Conservation (phyloP, 129 eudicot genomes). For the Centrapalus pauciflorus region DNA sequence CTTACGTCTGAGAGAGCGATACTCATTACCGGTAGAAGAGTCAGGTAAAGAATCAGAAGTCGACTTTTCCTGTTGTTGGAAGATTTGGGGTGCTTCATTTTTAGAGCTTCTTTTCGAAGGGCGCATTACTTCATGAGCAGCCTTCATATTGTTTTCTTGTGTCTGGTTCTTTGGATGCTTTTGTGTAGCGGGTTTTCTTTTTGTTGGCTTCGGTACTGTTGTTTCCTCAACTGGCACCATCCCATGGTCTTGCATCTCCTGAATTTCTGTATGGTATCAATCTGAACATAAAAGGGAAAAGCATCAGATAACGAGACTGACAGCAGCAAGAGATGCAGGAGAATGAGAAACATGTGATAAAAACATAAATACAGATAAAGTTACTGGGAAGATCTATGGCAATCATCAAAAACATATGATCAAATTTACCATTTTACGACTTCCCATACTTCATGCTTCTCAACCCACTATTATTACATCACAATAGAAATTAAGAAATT, state of each 20-base stretch:
- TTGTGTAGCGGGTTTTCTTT: constrained; percentile 48
- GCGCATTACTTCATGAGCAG: constrained; percentile 29
- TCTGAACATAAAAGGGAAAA: constrained; percentile 9
- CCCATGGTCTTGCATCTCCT: constrained; percentile 57
- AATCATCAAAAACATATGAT: not conserved
- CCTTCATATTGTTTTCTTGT: constrained; percentile 38
- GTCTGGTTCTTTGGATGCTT: constrained; percentile 40
- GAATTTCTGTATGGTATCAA: not conserved
- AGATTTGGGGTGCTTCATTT: constrained; percentile 32
- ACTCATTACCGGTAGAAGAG: constrained; percentile 62
- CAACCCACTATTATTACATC: not conserved
- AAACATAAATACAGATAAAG: not conserved
- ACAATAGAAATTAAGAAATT: not conserved
- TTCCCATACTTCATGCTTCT: no score
- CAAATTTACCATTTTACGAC: not conserved
- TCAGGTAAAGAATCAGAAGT: constrained; percentile 59
- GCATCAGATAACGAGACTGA: not conserved
- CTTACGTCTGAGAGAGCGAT: constrained; percentile 68
- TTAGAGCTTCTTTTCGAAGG: constrained; percentile 47
- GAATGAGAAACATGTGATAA: not conserved
- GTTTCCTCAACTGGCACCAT: constrained; percentile 37
- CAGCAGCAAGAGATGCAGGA: not conserved
- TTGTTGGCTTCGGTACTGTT: constrained; percentile 38
- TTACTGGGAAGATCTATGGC: not conserved
- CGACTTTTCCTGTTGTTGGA: constrained; percentile 52